Evolutionary conservation across 306 rosid genomes (phyloP).

Genomic region (Ceratonia siliqua): DNA sequence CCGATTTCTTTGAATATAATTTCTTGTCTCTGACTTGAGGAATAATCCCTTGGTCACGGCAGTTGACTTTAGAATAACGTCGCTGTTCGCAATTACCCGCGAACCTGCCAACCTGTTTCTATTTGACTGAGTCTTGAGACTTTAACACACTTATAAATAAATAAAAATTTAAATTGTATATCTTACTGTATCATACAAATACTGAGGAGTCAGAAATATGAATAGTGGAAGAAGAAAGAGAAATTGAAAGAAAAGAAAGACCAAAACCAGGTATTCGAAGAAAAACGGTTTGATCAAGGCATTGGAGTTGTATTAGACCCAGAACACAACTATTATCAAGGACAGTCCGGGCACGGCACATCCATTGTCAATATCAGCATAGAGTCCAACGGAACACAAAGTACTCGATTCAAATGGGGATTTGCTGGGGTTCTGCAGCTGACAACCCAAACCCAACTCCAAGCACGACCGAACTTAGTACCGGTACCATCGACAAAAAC

Average conservation of each 20-base stretch:
- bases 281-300: neutral
- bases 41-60: slow-evolving; percentile 14
- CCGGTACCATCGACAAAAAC: slow-evolving; percentile 39
- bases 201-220: neutral
- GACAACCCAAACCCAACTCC: slow-evolving; percentile 36
- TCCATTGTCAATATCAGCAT: no score
- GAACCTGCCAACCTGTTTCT: neutral
- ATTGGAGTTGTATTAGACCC: neutral
- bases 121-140: neutral
- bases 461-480: slow-evolving; percentile 51
- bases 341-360: no score
- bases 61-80: slow-evolving; percentile 38
- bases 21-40: slow-evolving; percentile 20
- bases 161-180: neutral
- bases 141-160: no score
- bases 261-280: neutral
- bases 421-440: slow-evolving; percentile 70
- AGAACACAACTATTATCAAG: no score
- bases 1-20: slow-evolving; percentile 29
- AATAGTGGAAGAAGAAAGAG: neutral
- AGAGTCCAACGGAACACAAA: slow-evolving; percentile 12
- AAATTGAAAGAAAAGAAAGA: neutral
- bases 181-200: neutral
- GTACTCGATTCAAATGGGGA: slow-evolving; percentile 59
- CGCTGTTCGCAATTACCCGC: neutral